Conservation (phyloP, 2,329 filamentous ascomycete species). For the Acrodontium crateriforme region DNA sequence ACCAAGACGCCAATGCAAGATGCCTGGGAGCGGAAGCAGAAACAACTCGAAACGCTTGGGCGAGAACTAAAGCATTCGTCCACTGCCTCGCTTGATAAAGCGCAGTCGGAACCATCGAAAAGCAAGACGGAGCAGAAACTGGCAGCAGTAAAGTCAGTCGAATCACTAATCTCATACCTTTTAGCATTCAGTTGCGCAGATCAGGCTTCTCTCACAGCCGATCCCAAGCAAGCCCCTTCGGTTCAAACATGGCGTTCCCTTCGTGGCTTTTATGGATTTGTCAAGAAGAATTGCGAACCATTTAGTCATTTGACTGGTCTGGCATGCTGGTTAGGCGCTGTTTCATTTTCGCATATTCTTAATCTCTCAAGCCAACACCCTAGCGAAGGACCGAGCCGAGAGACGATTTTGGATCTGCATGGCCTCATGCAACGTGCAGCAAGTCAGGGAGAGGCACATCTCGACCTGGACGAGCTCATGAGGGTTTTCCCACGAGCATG, state of each 20-base stretch:
- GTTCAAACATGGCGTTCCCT: constrained; percentile 15
- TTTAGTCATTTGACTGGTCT: constrained; percentile 27
- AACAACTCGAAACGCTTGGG: constrained; percentile 28
- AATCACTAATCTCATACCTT: constrained; percentile 29
- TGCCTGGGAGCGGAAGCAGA: constrained; percentile 25
- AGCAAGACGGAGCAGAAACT: constrained; percentile 2
- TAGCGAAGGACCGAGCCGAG: constrained; percentile 4
- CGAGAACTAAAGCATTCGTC: constrained; percentile 34
- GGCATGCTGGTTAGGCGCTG: constrained; percentile 26
- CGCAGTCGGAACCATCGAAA: constrained; percentile 9
- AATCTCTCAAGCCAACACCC: constrained; percentile 6
- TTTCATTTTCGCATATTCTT: constrained; percentile 26
- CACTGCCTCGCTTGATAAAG: constrained; percentile 23
- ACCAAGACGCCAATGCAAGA: constrained; percentile 20
- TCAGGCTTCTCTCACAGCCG: constrained; percentile 10
- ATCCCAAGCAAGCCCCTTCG: constrained; percentile 13
- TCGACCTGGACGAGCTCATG: constrained; percentile 24
- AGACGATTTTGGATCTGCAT: constrained; percentile 7
- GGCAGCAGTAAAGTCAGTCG: constrained; percentile 29
- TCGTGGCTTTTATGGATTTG: constrained; percentile 15
- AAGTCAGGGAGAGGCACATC: constrained; percentile 10
- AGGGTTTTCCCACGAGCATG: constrained; percentile 27
- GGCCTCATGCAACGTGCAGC: constrained; percentile 9
- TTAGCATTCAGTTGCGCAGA: constrained; percentile 22
- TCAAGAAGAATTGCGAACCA: constrained; percentile 12